Evolutionary conservation across 108 stramenopile genomes (phyloP), one percentile per base, ranked within the genome.

Genomic region (Cylindrotheca fusiformis): DNA sequence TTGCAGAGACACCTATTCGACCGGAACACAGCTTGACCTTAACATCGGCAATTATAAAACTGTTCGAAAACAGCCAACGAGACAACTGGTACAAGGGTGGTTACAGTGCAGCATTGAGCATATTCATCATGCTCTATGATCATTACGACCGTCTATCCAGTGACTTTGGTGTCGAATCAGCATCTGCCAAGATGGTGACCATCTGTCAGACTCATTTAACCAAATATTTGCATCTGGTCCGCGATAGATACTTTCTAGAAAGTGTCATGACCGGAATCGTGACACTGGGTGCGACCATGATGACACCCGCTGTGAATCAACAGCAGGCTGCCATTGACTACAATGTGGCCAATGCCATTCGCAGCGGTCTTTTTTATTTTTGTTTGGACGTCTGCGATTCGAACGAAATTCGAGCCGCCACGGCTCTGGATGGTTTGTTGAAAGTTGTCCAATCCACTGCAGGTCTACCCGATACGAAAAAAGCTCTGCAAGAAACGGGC

Each of bases 281-380:
- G 2, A 48, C 62, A 6, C 27, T 72, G n/a, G 49, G 52, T 41
- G 53, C 60, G 2, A 59, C 28, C 25, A 21, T 72, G 19, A 36
- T 72, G 55, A 72, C 71, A 45, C 71, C 71, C 4, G 28, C 17
- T 14, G 33, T 68, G 26, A 48, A 33, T 0, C 30, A 30, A 20
- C 64, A 55, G 17, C 71, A 72, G 49, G 71, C 63, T 33, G 63
- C 71, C 4, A 63, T 72, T 20, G 71, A 72, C 27, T 72, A 65
- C 51, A 72, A 72, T 48, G 63, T 72, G 8, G 63, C 71, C 26
- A 72, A 44, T n/a, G 71, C 71, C 1, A 58, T 72, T 20, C 46
- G 47, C 18, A 50, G 29, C 22, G 71, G 71, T 2, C 28, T 72
- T 22, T 44, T 72, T 25, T 60, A 72, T 41, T 72, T 50, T 27